phyloP scores from a whole-genome alignment of 2,329 filamentous ascomycete species.

The Paraconiothyrium sp. region DNA sequence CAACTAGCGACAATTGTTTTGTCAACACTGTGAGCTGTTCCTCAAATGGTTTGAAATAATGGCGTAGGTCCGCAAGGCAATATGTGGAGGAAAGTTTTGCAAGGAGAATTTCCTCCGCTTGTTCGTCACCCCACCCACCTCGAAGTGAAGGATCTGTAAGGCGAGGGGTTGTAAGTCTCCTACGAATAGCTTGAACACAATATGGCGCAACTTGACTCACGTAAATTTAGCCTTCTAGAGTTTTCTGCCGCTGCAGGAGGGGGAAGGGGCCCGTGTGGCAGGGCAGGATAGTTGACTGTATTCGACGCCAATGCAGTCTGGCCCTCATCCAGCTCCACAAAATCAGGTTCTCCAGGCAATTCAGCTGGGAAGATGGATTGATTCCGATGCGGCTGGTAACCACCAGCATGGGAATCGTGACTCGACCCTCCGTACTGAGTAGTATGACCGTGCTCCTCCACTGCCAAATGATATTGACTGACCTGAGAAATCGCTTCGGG shows the following conservation, averaged over 20 bases:
- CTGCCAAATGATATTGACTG: too few species aligned
- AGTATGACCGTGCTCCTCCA: too few species aligned
- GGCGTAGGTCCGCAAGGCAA: background rate
- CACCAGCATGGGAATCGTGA: too few species aligned
- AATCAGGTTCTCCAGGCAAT: background rate
- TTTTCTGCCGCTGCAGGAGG: background rate
- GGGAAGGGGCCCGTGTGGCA: background rate
- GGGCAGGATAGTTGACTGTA: background rate
- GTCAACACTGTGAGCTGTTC: background rate
- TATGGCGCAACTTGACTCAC: background rate
- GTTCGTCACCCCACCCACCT: constrained; percentile 6
- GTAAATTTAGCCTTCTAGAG: background rate
- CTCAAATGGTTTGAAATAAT: background rate
- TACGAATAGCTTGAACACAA: background rate
- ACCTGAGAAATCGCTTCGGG: background rate
- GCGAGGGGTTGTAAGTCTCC: background rate
- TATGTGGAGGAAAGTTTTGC: background rate
- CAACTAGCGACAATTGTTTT: constrained; percentile 2
- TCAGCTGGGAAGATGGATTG: background rate
- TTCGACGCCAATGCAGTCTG: background rate
- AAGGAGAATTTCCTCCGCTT: constrained; percentile 1
- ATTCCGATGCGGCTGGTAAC: background rate
- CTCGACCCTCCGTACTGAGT: too few species aligned
- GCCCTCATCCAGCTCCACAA: background rate
- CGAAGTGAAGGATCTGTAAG: constrained; percentile 1